Evolutionary conservation across 2,329 filamentous ascomycete species (phyloP), one percentile per base, ranked within the genome.

Genomic region (Colletotrichum sansevieriae): DNA sequence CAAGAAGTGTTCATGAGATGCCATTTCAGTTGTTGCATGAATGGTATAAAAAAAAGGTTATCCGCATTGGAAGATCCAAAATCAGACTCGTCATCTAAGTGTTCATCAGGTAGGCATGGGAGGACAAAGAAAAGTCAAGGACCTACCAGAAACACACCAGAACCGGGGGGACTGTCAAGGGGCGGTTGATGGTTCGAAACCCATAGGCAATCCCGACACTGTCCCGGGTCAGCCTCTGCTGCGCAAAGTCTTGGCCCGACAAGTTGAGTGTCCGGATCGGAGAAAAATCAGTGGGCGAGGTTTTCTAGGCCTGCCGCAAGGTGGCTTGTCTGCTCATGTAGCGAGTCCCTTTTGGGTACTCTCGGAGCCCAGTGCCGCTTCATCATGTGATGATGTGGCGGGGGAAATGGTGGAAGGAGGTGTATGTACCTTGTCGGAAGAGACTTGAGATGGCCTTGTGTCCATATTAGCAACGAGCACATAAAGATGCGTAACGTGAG

Each of bases 291-390:
- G 94, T 95, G 92, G 94, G 93, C 94, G 90, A 97, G 94, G 95
- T 97, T 97, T 97, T 97, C 94, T 97, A 97, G 93, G 94, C 94
- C 94, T 97, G 94, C 93, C 94, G 83, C 93, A 93, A 92, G 88
- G 83, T 93, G 94, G 93, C 89, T 92, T 88, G 90, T 94, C 92
- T 70, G 85, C 94, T 94, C 94, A 90, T 89, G 84, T 47, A 81
- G 79, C 77, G 75, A 80, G 70, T 51, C 72, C 70, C 66, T 65
- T 78, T 81, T 79, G 77, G 81, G 79, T 78, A 73, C 80, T 80
- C 85, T 97, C 94, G 91, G 94, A 95, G 94, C 94, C 94, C 94
- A 97, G 94, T 97, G 94, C 94, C 93, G 83, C 86, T 92, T 94
- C 92, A 94, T 95, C 92, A 93, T 89, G 74, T 78, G 72, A 71